phyloP scores from a whole-genome alignment of 768 basidiomycete species.

The Pulveroboletus sp. region DNA sequence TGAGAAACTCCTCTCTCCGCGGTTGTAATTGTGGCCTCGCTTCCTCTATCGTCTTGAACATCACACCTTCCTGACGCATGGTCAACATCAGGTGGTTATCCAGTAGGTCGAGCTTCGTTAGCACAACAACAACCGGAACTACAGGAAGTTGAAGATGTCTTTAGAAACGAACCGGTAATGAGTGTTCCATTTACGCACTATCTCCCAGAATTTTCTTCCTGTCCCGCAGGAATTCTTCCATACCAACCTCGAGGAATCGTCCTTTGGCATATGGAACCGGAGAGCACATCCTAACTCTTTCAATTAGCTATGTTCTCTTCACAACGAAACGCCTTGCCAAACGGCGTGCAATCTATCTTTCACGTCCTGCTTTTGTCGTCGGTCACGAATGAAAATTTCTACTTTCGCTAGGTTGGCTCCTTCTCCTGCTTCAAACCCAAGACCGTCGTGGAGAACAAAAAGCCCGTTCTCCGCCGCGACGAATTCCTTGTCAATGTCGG shows the following conservation, averaged over 20 bases:
- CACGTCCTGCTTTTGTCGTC: background rate
- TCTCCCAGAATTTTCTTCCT: background rate
- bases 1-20: background rate
- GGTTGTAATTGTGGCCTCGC: background rate
- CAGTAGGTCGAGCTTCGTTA: background rate
- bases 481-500: background rate
- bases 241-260: background rate
- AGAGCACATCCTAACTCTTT: background rate
- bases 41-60: background rate
- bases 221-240: background rate
- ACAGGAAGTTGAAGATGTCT: background rate
- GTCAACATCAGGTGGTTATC: background rate
- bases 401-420: background rate
- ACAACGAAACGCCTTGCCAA: background rate
- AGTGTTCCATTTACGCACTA: background rate
- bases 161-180: background rate
- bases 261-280: background rate
- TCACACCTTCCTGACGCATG: background rate
- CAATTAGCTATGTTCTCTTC: background rate
- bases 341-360: background rate
- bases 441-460: background rate
- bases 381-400: background rate
- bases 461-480: background rate
- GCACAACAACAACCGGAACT: background rate
- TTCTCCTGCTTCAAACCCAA: background rate